A percentile compares a stretch with the other conserved stretches of the same genome.
phyloP scores from a whole-genome alignment of 1,139 yeast species.

The Sugiyamaella xylanicola region DNA sequence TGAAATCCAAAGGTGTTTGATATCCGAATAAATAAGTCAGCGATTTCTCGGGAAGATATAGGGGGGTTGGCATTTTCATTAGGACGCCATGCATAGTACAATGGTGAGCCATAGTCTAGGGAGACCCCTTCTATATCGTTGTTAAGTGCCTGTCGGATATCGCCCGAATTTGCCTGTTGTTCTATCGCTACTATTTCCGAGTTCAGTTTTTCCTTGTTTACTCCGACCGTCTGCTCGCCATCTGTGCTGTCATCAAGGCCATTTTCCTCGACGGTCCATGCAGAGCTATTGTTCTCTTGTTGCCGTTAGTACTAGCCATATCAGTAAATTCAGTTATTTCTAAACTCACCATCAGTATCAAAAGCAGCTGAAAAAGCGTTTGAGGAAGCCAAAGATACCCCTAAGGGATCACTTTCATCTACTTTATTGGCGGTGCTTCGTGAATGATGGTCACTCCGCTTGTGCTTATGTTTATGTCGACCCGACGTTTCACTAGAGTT shows the following conservation, averaged over 20 bases:
- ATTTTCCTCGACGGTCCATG: slow-evolving; percentile 11
- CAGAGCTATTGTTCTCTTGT: neutral
- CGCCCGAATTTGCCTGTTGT: slow-evolving; percentile 1
- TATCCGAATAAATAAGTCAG: slow-evolving; percentile 63
- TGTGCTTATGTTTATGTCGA: neutral
- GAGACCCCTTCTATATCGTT: neutral
- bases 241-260: slow-evolving; percentile 8
- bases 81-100: slow-evolving; percentile 15
- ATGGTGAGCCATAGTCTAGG: slow-evolving; percentile 4
- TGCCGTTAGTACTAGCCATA: too few relatives aligned
- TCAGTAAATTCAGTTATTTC: too few relatives aligned
- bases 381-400: neutral
- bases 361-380: neutral
- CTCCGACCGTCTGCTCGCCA: neutral
- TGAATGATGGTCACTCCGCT: neutral
- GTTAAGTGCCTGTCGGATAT: slow-evolving; percentile 4
- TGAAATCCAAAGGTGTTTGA: slow-evolving; percentile 72
- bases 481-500: neutral
- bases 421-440: neutral
- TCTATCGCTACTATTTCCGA: slow-evolving; percentile 8
- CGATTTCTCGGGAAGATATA: slow-evolving; percentile 54
- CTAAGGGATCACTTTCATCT: neutral
- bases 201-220: slow-evolving; percentile 2
- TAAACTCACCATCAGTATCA: neutral
- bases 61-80: slow-evolving; percentile 39